A percentile compares a stretch with the other conserved stretches of the same genome.
phyloP scores from a whole-genome alignment of 495 filamentous ascomycete genomes.

The Penicillium bialowiezense region DNA sequence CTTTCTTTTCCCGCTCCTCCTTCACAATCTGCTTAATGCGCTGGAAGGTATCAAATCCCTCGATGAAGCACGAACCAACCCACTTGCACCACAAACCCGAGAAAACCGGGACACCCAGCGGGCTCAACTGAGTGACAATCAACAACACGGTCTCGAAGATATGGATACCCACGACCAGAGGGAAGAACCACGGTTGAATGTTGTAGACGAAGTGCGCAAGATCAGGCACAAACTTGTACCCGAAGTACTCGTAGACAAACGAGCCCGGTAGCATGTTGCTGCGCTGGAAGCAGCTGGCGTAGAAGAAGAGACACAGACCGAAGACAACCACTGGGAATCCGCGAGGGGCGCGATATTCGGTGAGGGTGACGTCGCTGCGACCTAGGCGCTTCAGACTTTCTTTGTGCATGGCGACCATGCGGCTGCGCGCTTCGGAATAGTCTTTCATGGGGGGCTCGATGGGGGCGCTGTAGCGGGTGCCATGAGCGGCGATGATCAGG shows the following conservation, averaged over 20 bases:
- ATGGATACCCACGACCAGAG: slow-evolving; percentile 52
- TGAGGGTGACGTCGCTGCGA: slow-evolving; percentile 54
- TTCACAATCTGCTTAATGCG: slow-evolving; percentile 56
- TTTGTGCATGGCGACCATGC: slow-evolving; percentile 67
- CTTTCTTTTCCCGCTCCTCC: slow-evolving; percentile 47
- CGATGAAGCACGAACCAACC: slow-evolving; percentile 54
- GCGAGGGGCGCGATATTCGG: slow-evolving; percentile 49
- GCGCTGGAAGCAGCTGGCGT: slow-evolving; percentile 42
- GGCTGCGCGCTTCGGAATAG: slow-evolving; percentile 58
- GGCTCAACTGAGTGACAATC: slow-evolving; percentile 47
- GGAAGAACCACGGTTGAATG: slow-evolving; percentile 46
- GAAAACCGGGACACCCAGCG: slow-evolving; percentile 52
- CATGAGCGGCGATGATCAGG: slow-evolving; percentile 50
- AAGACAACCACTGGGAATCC: slow-evolving; percentile 41
- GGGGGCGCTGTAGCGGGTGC: slow-evolving; percentile 53
- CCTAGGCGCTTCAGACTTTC: slow-evolving; percentile 53
- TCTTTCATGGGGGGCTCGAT: slow-evolving; percentile 60
- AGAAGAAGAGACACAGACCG: slow-evolving; percentile 39
- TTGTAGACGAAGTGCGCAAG: slow-evolving; percentile 51
- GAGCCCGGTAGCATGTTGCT: slow-evolving; percentile 57
- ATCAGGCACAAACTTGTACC: slow-evolving; percentile 41
- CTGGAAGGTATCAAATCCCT: slow-evolving; percentile 53
- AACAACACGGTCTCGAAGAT: slow-evolving; percentile 49
- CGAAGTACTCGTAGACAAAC: slow-evolving; percentile 45
- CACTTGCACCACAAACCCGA: slow-evolving; percentile 61